Evolutionary conservation across 768 basidiomycete genomes (phyloP).

Genomic region (Boletus reticulatus): DNA sequence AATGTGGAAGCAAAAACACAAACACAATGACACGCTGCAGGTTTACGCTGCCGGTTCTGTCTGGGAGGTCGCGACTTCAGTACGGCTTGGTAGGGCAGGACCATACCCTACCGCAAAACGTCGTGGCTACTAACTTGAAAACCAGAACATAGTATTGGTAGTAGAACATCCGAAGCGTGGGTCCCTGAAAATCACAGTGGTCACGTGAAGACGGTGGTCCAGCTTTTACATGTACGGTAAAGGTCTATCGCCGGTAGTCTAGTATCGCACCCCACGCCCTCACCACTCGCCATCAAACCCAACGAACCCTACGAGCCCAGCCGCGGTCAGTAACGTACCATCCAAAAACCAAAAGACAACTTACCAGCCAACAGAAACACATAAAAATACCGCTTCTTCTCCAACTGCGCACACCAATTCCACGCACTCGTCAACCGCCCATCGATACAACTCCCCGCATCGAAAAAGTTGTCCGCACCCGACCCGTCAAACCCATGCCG

Average conservation of each 20-base stretch:
- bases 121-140: no score
- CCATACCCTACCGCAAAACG: no score
- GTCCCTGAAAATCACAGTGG: no score
- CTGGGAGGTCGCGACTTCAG: no score
- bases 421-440: conserved; percentile 86
- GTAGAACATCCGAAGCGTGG: no score
- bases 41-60: no score
- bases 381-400: conserved; percentile 84
- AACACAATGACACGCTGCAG: no score
- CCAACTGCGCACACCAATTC: conserved; percentile 86
- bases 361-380: conserved; percentile 74
- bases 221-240: not conserved
- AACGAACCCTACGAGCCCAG: conserved; percentile 55
- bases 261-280: not conserved
- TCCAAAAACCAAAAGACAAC: conserved; percentile 15
- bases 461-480: conserved; percentile 89
- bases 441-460: conserved; percentile 83
- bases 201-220: no score
- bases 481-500: conserved; percentile 87
- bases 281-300: conserved; percentile 89
- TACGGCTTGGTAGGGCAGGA: no score
- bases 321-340: not conserved
- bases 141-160: no score
- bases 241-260: not conserved
- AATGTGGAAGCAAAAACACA: no score